These are phyloP conservation scores for Paramecium pentaurelia DNA, from an alignment of 73 alveolate genomes.

Conservation along the genomic window DNA sequence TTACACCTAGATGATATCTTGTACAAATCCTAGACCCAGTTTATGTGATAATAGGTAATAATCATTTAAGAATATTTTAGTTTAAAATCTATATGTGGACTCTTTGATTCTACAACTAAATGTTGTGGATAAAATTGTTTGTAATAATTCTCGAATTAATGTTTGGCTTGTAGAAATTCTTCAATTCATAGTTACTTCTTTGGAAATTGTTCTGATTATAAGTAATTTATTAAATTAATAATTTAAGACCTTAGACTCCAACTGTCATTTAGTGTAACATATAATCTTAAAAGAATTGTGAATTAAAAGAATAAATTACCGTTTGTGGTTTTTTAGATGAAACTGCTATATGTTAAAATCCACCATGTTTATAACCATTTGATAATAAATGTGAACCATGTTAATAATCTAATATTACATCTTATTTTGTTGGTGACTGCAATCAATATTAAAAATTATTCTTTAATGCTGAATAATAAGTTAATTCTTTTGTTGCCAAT, in stretches of 20 bases:
- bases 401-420: background rate
- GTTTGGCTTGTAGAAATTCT: background rate
- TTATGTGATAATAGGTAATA: background rate
- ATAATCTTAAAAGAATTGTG: background rate
- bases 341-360: background rate
- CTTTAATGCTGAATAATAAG: background rate
- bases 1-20: background rate
- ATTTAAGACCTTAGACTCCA: background rate
- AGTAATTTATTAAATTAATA: background rate
- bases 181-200: background rate
- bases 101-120: background rate
- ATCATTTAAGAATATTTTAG: background rate
- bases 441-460: background rate
- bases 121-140: background rate
- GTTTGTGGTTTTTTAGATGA: constrained; percentile 6
- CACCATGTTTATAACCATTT: constrained; percentile 9
- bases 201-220: constrained; percentile 20
- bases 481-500: background rate
- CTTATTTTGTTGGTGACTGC: background rate
- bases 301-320: background rate
- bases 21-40: constrained; percentile 23
- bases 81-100: background rate
- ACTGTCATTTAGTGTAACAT: background rate
- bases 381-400: background rate
- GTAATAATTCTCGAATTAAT: background rate